phyloP scores from a whole-genome alignment of 2,329 filamentous ascomycete genomes.

The Monilinia laxa region DNA sequence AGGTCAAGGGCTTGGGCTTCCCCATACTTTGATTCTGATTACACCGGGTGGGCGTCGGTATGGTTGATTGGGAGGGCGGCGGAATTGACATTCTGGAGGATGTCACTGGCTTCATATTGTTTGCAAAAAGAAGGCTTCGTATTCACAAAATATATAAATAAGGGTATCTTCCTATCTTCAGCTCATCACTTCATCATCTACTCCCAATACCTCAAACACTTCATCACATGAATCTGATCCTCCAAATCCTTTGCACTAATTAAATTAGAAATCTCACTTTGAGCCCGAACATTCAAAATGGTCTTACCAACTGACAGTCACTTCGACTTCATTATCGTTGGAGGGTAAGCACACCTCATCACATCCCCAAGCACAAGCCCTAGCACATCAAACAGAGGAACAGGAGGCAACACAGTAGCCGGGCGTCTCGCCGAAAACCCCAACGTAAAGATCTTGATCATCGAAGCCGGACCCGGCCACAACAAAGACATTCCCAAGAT shows the following conservation, averaged over 20 bases:
- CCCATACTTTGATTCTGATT: neutral
- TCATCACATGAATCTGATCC: neutral
- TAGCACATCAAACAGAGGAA: conserved; percentile 43
- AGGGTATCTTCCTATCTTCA: neutral
- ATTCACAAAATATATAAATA: neutral
- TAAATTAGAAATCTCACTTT: neutral
- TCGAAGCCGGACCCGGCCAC: conserved; percentile 51
- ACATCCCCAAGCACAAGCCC: neutral
- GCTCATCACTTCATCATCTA: neutral
- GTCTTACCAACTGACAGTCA: neutral
- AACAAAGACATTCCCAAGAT: conserved; percentile 52
- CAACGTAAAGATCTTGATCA: conserved; percentile 48
- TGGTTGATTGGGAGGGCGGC: neutral
- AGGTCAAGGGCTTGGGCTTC: neutral
- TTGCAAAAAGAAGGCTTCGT: too few relatives aligned
- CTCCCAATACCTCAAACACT: neutral
- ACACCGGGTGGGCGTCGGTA: neutral
- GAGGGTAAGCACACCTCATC: neutral
- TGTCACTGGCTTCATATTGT: neutral
- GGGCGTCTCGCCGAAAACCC: conserved; percentile 52
- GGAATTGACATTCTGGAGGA: neutral
- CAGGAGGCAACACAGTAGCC: conserved; percentile 51
- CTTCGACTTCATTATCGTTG: conserved; percentile 14
- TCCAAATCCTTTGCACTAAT: neutral
- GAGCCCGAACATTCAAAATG: neutral